Evolutionary conservation across 352 stramenopile genomes (phyloP), one percentile per base, ranked within the genome.

Genomic region (Phytophthora ramorum): DNA sequence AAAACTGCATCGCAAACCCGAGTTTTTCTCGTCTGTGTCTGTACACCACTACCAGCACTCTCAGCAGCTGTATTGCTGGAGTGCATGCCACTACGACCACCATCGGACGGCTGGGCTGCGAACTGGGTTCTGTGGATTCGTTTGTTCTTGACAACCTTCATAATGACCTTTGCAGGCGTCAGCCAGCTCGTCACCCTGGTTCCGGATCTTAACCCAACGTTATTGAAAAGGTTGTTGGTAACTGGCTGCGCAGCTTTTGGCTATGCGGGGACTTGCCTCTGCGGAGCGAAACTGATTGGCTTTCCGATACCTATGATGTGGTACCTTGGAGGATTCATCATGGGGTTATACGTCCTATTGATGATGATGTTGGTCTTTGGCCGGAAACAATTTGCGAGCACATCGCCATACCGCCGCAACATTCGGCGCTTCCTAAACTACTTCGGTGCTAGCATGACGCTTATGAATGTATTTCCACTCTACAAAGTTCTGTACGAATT

Each of bases 401-500:
- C n/a, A 0, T 22, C 40, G 17, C 40, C 40, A 24, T 26, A 6
- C 17, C 40, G 9, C 17, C 40, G n/a, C 9, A 24, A 28, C 28
- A 24, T 46, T 0, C n/a, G 13, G n/a, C n/a, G 17, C 1, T 46
- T 26, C 7, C 9, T 13, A 6, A 44, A 22, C 7, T 44, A 44
- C n/a, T 20, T 19, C 4, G 37, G 2, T 22, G 37, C 37, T 8
- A 4, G 4, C 10, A 30, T 62, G 30, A 13, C 1, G 6, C 8
- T 62, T 26, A 17, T 26, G 7, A 38, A 46, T 16, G 14, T 62
- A 6, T 62, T 47, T 17, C 60, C 60, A 13, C 32, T 68, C 7
- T 56, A 51, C 24, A 68, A 57, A 45, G 32, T 63, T 5, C 22
- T 68, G 4, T 63, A 68, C 41, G 49, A 19, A 13, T 10, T 35